Evolutionary conservation across 1,284 basidiomycete species (phyloP).

Genomic region (Trametes hirsuta): DNA sequence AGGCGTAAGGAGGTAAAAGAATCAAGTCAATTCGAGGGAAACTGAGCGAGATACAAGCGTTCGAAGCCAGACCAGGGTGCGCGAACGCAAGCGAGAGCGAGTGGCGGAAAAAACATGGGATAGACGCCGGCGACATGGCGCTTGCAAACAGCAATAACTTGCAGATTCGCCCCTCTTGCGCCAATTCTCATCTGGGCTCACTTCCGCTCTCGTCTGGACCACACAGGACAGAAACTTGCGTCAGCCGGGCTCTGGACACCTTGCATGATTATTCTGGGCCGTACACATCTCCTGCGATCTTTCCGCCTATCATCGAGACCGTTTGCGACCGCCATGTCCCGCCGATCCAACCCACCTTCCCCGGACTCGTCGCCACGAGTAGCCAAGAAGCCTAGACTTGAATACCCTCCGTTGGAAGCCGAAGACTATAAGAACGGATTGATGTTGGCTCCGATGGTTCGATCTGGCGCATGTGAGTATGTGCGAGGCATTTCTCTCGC

Average conservation of each 20-base stretch:
- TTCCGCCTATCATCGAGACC: slow-evolving; percentile 4
- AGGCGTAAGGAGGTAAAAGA: too few species aligned
- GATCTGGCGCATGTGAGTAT: slow-evolving; percentile 78
- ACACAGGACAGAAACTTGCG: too few species aligned
- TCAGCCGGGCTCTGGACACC: background rate
- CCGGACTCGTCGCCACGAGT: slow-evolving; percentile 47
- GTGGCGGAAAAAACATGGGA: too few species aligned
- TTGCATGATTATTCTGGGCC: slow-evolving; percentile 5
- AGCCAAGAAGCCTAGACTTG: slow-evolving; percentile 56
- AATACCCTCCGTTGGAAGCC: slow-evolving; percentile 53
- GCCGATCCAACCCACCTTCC: slow-evolving; percentile 55
- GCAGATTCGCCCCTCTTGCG: too few species aligned
- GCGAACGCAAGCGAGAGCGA: too few species aligned
- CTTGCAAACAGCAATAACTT: too few species aligned
- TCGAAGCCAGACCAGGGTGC: too few species aligned
- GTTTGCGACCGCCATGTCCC: slow-evolving; percentile 45
- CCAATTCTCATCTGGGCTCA: too few species aligned
- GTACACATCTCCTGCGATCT: background rate
- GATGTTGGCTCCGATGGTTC: slow-evolving; percentile 94
- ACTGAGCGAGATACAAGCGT: too few species aligned
- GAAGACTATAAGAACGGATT: slow-evolving; percentile 81
- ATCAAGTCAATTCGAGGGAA: too few species aligned
- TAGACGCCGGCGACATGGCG: too few species aligned
- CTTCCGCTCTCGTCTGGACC: too few species aligned
- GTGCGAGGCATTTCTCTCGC: slow-evolving; percentile 35